Evolutionary conservation across 805 yeast genomes (phyloP).

Genomic region (Limtongia smithiae): DNA sequence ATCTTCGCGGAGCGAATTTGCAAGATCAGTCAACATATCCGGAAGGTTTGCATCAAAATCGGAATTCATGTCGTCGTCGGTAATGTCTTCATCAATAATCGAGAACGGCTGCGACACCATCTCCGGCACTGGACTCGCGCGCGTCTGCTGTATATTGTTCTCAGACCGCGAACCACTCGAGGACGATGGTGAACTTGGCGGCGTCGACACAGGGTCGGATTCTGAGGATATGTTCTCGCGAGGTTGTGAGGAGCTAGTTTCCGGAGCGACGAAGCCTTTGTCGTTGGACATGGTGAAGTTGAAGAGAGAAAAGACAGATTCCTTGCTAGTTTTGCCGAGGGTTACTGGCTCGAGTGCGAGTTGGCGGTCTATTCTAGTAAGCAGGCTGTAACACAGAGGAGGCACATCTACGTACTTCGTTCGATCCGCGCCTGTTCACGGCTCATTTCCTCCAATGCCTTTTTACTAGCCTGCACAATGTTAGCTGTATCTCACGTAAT

Average conservation of each 20-base stretch:
- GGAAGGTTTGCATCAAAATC: background rate
- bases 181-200: too few relatives aligned
- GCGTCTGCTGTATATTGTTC: too few relatives aligned
- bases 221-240: too few relatives aligned
- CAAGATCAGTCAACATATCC: too few relatives aligned
- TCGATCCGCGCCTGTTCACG: conserved; percentile 24
- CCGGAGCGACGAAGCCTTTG: conserved; percentile 1
- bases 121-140: too few relatives aligned
- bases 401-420: conserved; percentile 10
- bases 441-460: conserved; percentile 27
- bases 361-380: conserved; percentile 23
- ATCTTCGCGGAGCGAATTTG: too few relatives aligned
- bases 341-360: conserved; percentile 17
- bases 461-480: conserved; percentile 17
- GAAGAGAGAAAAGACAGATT: conserved; percentile 17
- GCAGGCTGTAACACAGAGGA: too few relatives aligned
- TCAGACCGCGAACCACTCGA: too few relatives aligned
- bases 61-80: background rate
- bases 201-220: too few relatives aligned
- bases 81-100: too few relatives aligned
- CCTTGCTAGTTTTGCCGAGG: conserved; percentile 8
- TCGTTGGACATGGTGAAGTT: conserved; percentile 8
- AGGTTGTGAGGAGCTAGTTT: background rate
- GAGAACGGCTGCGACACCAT: too few relatives aligned
- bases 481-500: background rate